A percentile compares a stretch with the other conserved stretches of the same genome.
These are phyloP conservation scores for Cladosporium sp. DNA, from an alignment of 2,329 filamentous ascomycete genomes.

Conservation along the genomic window DNA sequence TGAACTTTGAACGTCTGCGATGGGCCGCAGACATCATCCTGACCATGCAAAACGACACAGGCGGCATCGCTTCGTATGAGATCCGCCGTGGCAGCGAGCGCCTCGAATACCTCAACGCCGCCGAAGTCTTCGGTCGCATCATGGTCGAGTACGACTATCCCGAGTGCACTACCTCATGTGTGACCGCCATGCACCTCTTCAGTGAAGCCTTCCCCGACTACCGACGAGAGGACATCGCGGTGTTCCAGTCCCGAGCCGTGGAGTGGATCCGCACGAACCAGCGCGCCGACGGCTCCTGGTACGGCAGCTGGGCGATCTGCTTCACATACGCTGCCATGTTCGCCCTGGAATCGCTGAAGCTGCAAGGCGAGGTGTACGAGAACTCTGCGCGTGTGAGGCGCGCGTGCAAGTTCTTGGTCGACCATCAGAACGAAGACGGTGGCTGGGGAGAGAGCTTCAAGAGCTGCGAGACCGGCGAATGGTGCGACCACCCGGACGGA, in stretches of 20 bases:
- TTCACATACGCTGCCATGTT: conserved; percentile 98
- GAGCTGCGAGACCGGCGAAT: conserved; percentile 75
- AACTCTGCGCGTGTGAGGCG: conserved; percentile 70
- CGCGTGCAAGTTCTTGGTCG: conserved; percentile 83
- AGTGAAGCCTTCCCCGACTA: conserved; percentile 79
- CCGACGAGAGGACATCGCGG: conserved; percentile 69
- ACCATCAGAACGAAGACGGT: conserved; percentile 81
- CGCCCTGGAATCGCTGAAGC: conserved; percentile 80
- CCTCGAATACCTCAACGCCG: conserved; percentile 86
- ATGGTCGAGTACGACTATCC: conserved; percentile 99
- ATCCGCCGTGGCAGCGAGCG: conserved; percentile 72
- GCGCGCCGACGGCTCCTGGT: conserved; percentile 85
- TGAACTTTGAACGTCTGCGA: conserved; percentile 76
- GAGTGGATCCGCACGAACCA: conserved; percentile 81
- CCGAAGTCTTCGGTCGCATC: conserved; percentile 93
- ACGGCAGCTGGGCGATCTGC: conserved; percentile 96
- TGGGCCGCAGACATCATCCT: conserved; percentile 89
- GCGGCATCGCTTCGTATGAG: conserved; percentile 90
- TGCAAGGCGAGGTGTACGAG: conserved; percentile 76
- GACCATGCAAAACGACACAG: conserved; percentile 83
- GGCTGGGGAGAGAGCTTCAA: conserved; percentile 96
- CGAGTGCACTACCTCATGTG: conserved; percentile 93
- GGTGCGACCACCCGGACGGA: conserved; percentile 68
- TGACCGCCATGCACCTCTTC: conserved; percentile 84
- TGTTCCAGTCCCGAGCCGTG: conserved; percentile 72